Evolutionary conservation across 164 flowering plant species (phyloP), one percentile per base, ranked within the genome.

Genomic region (Chloranthus sessilifolius): DNA sequence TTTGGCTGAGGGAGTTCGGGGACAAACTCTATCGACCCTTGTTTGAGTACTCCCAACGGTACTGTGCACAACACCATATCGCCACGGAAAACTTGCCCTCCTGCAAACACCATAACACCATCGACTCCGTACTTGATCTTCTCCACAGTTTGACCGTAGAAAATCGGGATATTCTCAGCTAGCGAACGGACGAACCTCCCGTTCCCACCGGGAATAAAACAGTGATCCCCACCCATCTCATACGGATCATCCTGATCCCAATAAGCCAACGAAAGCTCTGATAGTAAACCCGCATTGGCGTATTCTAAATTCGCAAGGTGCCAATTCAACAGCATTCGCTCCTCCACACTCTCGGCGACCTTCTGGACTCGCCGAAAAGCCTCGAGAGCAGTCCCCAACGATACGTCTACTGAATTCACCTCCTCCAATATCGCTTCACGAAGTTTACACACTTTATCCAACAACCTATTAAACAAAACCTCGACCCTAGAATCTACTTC

Each of bases 241-340:
- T 75, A 92, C 0, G 97, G 99, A 64, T 92, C 99, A 71, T 92
- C 99, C 57, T 92, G 99, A 65, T 92, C 99, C 99, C 99, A 92
- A 47, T 72, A 88, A 2, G 88, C 94, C 91, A 86, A 75, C 0
- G 99, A 92, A 51, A 92, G 70, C 63, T 84, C 79, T 27, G 88
- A 77, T 74, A 92, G 62, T 54, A 77, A 44, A 0, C 89, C 63
- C 0, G 99, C 99, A 81, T 92, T 92, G 0, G 99, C 99, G 59
- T 92, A 92, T 56, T 92, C 99, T 43, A 92, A 67, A 52, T 92
- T 92, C 0, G 99, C 99, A 15, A 88, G 78, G 71, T 92, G 99
- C 99, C 99, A 92, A 68, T 92, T 67, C 62, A 92, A 67, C 4
- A 92, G 66, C 95, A 88, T 88, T 14, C 80, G 53, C 68, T 92